Base-by-base conservation (phyloP, 306 rosid genomes). In the Cicer bijugum region DNA sequence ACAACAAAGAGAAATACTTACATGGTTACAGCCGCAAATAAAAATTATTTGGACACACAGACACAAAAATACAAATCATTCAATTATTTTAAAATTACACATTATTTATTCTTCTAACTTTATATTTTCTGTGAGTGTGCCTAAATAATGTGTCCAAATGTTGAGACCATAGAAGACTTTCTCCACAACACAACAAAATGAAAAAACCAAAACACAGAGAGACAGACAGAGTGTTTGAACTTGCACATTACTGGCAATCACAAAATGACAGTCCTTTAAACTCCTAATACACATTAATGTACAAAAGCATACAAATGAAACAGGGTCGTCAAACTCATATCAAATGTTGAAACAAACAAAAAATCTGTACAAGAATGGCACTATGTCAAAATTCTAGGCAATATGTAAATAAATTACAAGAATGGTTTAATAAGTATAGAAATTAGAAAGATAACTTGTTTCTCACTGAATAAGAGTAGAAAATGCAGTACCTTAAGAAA, bases 401-500 rank as follows among this genome's bases (percentile, higher is more conserved):
- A 15, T 16, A 16, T 52, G 12, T 51, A 61, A 42, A 50, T 43
- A 45, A 58, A 43, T 4, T 2, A 19, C 14, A 23, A 6, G 7
- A 53, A 19, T 45, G 33, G 37, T 77, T 65, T 9, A 16, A 47
- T 12, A 15, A 19, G 5, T 3, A 15, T 1, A 33, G n/a, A 45
- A 9, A 9, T 8, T 53, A 57, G 39, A 67, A 68, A 44, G 28
- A 0, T 4, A 53, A 8, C 12, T 2, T 5, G 19, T 37, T 39
- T 42, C 47, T 16, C 20, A 56, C 19, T 48, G 69, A 7, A 46
- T 33, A 42, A 20, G 6, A 53, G 59, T 17, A 65, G 75, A 66
- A 75, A 82, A 80, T 76, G 88, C 16, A 66, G 78, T 56, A 82
- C 81, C 81, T 69, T 66, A 78, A 52, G 39, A 55, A 52, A 45